Evolutionary conservation across 2,329 filamentous ascomycete genomes (phyloP), one percentile per base, ranked within the genome.

Genomic region (Apiospora arundinis): DNA sequence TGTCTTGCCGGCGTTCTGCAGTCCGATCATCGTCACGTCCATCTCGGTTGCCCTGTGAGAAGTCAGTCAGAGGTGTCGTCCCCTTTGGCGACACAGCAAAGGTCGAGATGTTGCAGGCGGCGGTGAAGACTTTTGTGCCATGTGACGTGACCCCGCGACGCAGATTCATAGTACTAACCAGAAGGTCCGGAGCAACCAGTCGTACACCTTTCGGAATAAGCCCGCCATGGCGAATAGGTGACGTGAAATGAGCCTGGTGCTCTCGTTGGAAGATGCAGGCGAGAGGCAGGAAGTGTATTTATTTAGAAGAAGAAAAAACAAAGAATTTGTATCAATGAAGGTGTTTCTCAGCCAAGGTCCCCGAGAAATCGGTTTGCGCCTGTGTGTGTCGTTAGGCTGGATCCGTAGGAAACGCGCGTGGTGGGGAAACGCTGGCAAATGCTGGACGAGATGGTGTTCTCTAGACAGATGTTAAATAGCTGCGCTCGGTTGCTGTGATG

Each of bases 11-110:
- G 96, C 96, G 85, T 98, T 98, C 82, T 99, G 96, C 80, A 99
- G 86, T 32, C 96, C 96, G 82, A 99, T 95, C 92, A 99, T 97
- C 77, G 96, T 98, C 81, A 99, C 95, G 85, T 99, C 96, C 95
- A 99, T 98, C 87, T 99, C 96, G 76, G 95, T 97, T 77, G 95
- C 95, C 96, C 95, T 98, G 75, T 73, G 56, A 63, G 28, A 63
- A 63, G 56, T 63, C 28, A 40, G 56, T 63, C 56, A 40, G 56
- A n/a, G 32, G 6, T 40, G 56, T 7, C 32, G 21, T n/a, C 56
- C 11, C 40, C 56, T 71, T 69, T 70, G 66, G 63, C n/a, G 45
- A 73, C 70, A 72, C 75, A 70, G 70, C 70, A 71, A 72, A 73
- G 73, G 70, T 72, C 71, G 28, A 40, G n/a, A 42, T 52, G 72